Percentiles rank a stretch among this genome's conserved stretches.
These are phyloP conservation scores for Reutealis trisperma DNA, from an alignment of 345 rosid genomes.

Conservation along the genomic window DNA sequence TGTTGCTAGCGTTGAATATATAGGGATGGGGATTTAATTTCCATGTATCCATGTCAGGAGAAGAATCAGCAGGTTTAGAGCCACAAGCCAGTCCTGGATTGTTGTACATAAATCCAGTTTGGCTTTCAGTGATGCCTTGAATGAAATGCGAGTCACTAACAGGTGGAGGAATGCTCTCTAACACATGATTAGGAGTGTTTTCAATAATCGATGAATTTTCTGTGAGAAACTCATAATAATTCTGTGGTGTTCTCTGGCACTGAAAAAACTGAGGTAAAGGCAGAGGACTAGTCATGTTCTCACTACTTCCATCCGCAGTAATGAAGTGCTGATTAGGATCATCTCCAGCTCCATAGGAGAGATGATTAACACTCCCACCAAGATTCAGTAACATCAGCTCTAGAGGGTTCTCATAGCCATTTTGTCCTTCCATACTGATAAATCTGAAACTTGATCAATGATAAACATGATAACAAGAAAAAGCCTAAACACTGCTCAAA, in stretches of 20 bases:
- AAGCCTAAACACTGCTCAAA: background rate
- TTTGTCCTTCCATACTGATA: constrained; percentile 33
- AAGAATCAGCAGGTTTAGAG: constrained; percentile 21
- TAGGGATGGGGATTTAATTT: constrained; percentile 24
- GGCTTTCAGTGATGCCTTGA: constrained; percentile 21
- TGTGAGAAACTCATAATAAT: constrained; percentile 38
- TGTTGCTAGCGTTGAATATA: constrained; percentile 6
- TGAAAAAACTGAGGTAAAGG: constrained; percentile 34
- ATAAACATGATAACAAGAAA: constrained; percentile 3
- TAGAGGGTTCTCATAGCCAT: constrained; percentile 19
- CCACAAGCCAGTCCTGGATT: constrained; percentile 19
- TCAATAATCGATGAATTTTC: constrained; percentile 17
- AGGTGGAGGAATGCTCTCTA: constrained; percentile 30
- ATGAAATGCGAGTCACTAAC: constrained; percentile 10
- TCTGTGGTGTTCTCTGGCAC: constrained; percentile 23
- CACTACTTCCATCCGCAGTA: constrained; percentile 4
- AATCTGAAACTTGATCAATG: constrained; percentile 4
- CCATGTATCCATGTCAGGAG: constrained; percentile 20
- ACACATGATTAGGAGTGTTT: constrained; percentile 24
- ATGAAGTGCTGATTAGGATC: constrained; percentile 16
- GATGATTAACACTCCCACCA: constrained; percentile 20
- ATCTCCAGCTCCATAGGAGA: constrained; percentile 24
- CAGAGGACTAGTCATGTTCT: constrained; percentile 17
- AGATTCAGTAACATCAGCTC: constrained; percentile 21
- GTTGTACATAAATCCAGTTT: constrained; percentile 16